Percentiles rank a stretch among this genome's conserved stretches.
Conservation (phyloP, 768 basidiomycete genomes). For the Gloeopeniophorella convolvens region DNA sequence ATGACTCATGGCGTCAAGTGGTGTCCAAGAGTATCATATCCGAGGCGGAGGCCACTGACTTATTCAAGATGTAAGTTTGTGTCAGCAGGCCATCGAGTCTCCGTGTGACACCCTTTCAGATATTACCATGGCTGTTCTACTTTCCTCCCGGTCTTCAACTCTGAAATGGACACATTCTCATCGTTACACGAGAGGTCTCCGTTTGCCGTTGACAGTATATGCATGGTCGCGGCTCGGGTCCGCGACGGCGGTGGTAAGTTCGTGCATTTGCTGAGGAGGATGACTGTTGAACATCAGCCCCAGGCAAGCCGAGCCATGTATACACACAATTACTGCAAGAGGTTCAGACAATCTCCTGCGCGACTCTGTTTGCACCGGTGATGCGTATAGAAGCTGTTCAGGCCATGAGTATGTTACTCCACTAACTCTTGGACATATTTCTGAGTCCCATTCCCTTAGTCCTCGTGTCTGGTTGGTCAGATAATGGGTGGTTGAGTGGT, state of each 20-base stretch:
- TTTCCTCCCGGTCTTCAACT: constrained; percentile 85
- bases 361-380: constrained; percentile 84
- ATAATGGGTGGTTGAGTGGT: constrained; percentile 92
- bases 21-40: constrained; percentile 78
- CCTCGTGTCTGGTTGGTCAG: constrained; percentile 89
- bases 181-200: constrained; percentile 83
- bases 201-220: constrained; percentile 88
- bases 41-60: constrained; percentile 76
- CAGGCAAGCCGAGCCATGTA: constrained; percentile 69
- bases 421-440: not conserved
- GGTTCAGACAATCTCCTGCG: constrained; percentile 78
- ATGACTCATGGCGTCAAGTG: constrained; percentile 38
- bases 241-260: constrained; percentile 80
- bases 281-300: constrained; percentile 13
- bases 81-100: constrained; percentile 7
- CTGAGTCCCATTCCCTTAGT: constrained; percentile 39
- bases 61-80: constrained; percentile 71
- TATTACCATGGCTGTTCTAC: constrained; percentile 92
- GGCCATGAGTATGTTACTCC: constrained; percentile 70
- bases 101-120: constrained; percentile 35
- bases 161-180: constrained; percentile 76
- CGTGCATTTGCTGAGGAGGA: not conserved
- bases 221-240: constrained; percentile 88
- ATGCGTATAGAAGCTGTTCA: constrained; percentile 83
- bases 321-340: constrained; percentile 73